Evolutionary conservation across 2,329 filamentous ascomycete genomes (phyloP).

Genomic region (Boeremia lycopersici): DNA sequence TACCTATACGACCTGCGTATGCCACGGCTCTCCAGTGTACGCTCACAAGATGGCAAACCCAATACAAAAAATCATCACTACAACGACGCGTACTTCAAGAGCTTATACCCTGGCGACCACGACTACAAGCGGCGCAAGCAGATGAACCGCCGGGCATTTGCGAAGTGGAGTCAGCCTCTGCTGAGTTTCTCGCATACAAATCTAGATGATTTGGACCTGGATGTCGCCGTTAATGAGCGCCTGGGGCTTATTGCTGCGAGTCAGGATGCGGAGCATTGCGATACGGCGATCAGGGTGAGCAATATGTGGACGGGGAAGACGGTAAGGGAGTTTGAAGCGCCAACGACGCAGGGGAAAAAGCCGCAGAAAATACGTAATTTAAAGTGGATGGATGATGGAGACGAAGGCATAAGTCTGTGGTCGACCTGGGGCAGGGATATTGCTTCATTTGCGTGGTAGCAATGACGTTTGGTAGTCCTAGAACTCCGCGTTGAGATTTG

Average conservation of each 20-base stretch:
- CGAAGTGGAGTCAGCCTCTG: conserved; percentile 34
- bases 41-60: neutral
- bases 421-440: conserved; percentile 28
- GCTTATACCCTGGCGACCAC: conserved; percentile 11
- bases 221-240: conserved; percentile 35
- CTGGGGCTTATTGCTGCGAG: conserved; percentile 44
- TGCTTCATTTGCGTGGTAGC: conserved; percentile 25
- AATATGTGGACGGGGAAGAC: conserved; percentile 42
- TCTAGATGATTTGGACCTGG: conserved; percentile 31
- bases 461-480: too few relatives aligned
- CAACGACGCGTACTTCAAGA: conserved; percentile 23
- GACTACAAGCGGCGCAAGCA: conserved; percentile 21
- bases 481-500: too few relatives aligned
- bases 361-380: conserved; percentile 27
- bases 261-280: conserved; percentile 26
- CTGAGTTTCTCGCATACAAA: conserved; percentile 37
- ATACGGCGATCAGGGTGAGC: conserved; percentile 31
- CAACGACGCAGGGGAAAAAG: neutral
- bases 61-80: conserved; percentile 14
- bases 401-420: conserved; percentile 32
- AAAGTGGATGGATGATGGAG: conserved; percentile 36
- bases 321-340: conserved; percentile 29
- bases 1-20: conserved; percentile 42
- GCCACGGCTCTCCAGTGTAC: conserved; percentile 7
- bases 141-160: conserved; percentile 12